Conservation (phyloP, 768 basidiomycete species). For the Boletus pseudo-olivaceus region DNA sequence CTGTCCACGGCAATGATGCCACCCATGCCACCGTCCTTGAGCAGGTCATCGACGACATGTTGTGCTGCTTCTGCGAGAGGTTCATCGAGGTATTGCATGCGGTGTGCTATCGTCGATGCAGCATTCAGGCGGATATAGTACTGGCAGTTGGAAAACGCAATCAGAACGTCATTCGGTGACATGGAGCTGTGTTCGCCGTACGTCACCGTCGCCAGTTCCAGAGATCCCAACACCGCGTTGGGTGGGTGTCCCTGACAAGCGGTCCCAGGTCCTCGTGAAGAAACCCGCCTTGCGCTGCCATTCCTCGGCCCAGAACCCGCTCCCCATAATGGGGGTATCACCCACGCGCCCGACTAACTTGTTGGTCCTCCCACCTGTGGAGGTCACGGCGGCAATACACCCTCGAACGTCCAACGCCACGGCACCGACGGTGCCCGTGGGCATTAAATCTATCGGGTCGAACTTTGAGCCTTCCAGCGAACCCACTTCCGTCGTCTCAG, state of each 20-base stretch:
- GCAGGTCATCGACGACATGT: slow-evolving; percentile 55
- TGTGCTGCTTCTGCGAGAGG: slow-evolving; percentile 53
- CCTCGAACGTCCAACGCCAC: slow-evolving; percentile 75
- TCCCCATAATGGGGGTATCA: slow-evolving; percentile 75
- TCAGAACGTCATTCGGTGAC: slow-evolving; percentile 3
- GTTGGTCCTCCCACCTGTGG: slow-evolving; percentile 81
- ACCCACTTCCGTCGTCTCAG: slow-evolving; percentile 17
- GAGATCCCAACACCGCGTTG: slow-evolving; percentile 65
- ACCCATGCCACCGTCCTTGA: slow-evolving; percentile 58
- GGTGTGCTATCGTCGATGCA: slow-evolving; percentile 61
- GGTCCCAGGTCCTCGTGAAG: slow-evolving; percentile 39
- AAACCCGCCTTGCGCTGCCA: slow-evolving; percentile 45
- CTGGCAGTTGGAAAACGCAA: slow-evolving; percentile 33
- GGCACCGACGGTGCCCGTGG: slow-evolving; percentile 81
- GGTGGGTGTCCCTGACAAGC: slow-evolving; percentile 32
- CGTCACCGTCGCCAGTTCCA: slow-evolving; percentile 84
- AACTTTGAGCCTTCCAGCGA: slow-evolving; percentile 12
- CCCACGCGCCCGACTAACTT: slow-evolving; percentile 82
- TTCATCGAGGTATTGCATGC: slow-evolving; percentile 60
- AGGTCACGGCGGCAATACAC: slow-evolving; percentile 69
- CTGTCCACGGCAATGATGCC: slow-evolving; percentile 74
- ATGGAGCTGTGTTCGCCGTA: slow-evolving; percentile 32
- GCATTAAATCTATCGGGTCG: slow-evolving; percentile 50
- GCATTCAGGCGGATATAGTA: slow-evolving; percentile 74
- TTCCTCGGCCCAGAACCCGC: slow-evolving; percentile 83